Evolutionary conservation across 352 stramenopile genomes (phyloP).

Genomic region (Globisporangium apiculatum): DNA sequence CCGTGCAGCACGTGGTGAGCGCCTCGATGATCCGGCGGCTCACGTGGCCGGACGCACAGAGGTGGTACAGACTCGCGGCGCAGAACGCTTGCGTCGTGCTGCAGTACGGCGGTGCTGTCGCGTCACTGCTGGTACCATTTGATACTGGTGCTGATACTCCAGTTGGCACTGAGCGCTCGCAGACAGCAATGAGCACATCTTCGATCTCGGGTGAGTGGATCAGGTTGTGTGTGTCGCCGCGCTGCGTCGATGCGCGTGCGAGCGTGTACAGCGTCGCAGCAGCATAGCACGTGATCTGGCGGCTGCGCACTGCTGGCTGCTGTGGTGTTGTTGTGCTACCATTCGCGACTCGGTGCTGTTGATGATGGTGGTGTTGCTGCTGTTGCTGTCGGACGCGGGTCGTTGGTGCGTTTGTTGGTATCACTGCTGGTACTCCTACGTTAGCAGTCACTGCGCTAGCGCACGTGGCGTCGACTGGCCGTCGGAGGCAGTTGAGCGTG

Average conservation of each 20-base stretch:
- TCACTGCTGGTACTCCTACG: background rate
- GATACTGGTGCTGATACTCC: no score
- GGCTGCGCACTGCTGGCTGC: conserved; percentile 4
- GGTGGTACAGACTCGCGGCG: conserved; percentile 64
- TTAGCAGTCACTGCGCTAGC: background rate
- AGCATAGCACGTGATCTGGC: conserved; percentile 40
- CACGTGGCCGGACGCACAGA: conserved; percentile 49
- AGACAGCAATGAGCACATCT: conserved; percentile 41
- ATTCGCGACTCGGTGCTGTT: background rate
- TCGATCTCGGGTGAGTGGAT: conserved; percentile 38
- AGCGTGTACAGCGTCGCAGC: conserved; percentile 46
- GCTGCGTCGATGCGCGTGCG: conserved; percentile 41
- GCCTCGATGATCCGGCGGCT: conserved; percentile 48
- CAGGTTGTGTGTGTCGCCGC: conserved; percentile 38
- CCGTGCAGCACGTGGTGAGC: conserved; percentile 61
- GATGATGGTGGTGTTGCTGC: conserved; percentile 11
- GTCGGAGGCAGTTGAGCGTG: conserved; percentile 34
- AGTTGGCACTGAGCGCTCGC: conserved; percentile 12
- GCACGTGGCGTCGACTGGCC: background rate
- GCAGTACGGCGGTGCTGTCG: conserved; percentile 5
- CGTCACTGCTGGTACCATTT: background rate
- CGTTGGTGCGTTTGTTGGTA: background rate
- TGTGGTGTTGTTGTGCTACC: no score
- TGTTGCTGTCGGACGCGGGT: background rate
- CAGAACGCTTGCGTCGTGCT: conserved; percentile 56